A percentile compares a stretch with the other conserved stretches of the same genome.
phyloP scores from a whole-genome alignment of 192 early-diverging fungal genomes.

The Mortierella antarctica region DNA sequence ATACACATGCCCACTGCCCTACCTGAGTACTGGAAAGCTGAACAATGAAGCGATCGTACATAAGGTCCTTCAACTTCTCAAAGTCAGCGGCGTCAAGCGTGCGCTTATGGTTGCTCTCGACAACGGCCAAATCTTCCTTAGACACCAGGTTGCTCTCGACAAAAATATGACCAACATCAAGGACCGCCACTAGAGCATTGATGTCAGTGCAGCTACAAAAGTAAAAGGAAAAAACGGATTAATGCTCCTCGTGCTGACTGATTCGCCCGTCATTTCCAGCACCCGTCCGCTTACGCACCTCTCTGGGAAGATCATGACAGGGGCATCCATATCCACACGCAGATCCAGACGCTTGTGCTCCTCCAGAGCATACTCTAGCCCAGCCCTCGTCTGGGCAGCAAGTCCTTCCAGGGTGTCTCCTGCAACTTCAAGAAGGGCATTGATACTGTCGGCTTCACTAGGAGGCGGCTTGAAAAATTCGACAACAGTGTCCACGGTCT shows the following conservation, averaged over 20 bases:
- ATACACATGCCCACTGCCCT: neutral
- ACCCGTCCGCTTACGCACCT: slow-evolving; percentile 39
- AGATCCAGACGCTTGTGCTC: slow-evolving; percentile 92
- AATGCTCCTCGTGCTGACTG: neutral
- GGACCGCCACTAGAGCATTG: slow-evolving; percentile 78
- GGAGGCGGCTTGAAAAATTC: slow-evolving; percentile 88
- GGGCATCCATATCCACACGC: slow-evolving; percentile 96
- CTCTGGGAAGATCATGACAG: slow-evolving; percentile 92
- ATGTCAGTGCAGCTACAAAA: slow-evolving; percentile 59
- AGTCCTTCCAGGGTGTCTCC: slow-evolving; percentile 89
- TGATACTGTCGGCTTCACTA: slow-evolving; percentile 77
- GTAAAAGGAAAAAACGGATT: neutral
- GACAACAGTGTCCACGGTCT: slow-evolving; percentile 76
- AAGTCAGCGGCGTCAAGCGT: slow-evolving; percentile 74
- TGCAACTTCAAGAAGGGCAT: slow-evolving; percentile 75
- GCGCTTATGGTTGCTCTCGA: slow-evolving; percentile 75
- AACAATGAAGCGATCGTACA: slow-evolving; percentile 94
- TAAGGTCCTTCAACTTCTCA: slow-evolving; percentile 75
- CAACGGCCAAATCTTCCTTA: slow-evolving; percentile 69
- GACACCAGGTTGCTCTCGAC: slow-evolving; percentile 88
- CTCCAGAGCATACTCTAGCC: slow-evolving; percentile 83
- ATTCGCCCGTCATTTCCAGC: neutral
- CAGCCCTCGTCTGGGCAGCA: slow-evolving; percentile 88
- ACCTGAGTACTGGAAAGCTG: slow-evolving; percentile 85
- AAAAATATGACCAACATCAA: slow-evolving; percentile 94